Percentiles rank a stretch among this genome's conserved stretches.
Evolutionary conservation across 2,329 filamentous ascomycete genomes (phyloP).

Genomic region (Balansia obtecta): DNA sequence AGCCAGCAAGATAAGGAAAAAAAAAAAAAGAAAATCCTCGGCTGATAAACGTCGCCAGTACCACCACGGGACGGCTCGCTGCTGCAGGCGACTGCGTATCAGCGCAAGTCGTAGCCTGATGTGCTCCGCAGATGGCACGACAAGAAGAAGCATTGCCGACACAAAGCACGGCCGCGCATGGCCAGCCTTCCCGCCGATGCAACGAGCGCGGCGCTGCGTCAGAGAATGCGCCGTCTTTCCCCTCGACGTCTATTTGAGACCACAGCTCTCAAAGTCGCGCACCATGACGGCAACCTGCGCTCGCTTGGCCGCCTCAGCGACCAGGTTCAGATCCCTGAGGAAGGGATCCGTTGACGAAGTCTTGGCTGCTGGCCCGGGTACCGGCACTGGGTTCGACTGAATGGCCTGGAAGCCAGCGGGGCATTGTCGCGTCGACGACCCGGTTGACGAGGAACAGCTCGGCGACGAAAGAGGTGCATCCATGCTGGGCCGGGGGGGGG

Average conservation of each 20-base stretch:
- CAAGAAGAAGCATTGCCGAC: no score
- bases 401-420: constrained; percentile 13
- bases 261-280: constrained; percentile 69
- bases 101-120: no score
- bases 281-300: constrained; percentile 84
- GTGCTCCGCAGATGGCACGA: no score
- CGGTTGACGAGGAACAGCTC: constrained; percentile 9
- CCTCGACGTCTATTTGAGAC: constrained; percentile 27
- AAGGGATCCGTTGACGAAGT: constrained; percentile 42
- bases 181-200: no score
- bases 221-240: not conserved
- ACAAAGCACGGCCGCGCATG: no score
- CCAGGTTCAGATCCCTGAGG: constrained; percentile 68
- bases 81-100: no score
- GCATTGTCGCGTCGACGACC: constrained; percentile 19
- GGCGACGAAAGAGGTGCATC: constrained; percentile 6
- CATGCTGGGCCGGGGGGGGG: constrained; percentile 1
- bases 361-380: constrained; percentile 17
- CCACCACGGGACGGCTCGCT: no score
- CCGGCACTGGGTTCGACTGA: constrained; percentile 13
- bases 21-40: no score
- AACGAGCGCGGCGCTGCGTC: no score
- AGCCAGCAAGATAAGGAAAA: no score
- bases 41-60: no score
- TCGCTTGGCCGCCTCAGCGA: constrained; percentile 86